Evolutionary conservation across 2,329 filamentous ascomycete species (phyloP), one percentile per base, ranked within the genome.

Genomic region (Pseudogymnoascus verrucosus): DNA sequence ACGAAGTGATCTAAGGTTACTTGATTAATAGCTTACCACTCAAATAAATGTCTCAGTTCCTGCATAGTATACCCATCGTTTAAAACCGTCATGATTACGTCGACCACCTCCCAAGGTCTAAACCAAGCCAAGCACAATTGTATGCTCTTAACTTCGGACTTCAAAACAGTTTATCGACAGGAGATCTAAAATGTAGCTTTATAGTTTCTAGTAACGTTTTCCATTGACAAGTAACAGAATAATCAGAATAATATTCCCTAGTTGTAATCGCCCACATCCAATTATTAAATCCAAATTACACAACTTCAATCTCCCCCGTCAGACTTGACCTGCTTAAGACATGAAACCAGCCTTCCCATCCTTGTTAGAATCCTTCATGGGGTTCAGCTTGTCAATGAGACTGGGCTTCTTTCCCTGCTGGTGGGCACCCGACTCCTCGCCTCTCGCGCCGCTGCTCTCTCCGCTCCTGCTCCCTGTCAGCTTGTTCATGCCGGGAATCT

Each of bases 301-400:
- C 51, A 57, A 34, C 51, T 21, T 19, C n/a, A 57, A 34, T 34
- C 5, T 36, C 11, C 23, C 19, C 19, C 5, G 5, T 61, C 23
- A 39, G 19, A 23, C 12, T 39, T 21, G 14, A 60, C 14, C 26
- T 16, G 26, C 60, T 57, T 78, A 83, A 61, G 78, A 73, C 78
- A 83, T 80, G 67, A 84, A 68, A 2, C 82, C 82, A 28, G 74
- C 73, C 76, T 84, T 82, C 64, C 83, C 83, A 72, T 86, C 82
- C 40, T 79, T 75, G 67, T 84, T 76, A 28, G 82, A 66, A 68
- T 85, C 82, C 42, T 75, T 77, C 72, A 74, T 78, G 1, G 83
- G 82, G 73, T 86, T 85, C 39, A 85, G 65, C 70, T 79, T 81
- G 64, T 84, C 77, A 73, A 82, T 71, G 65, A 86, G 66, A 14